A percentile compares a stretch with the other conserved stretches of the same genome.
Evolutionary conservation across 208 protist genomes (phyloP).

Genomic region (Trypanosoma lewisi): DNA sequence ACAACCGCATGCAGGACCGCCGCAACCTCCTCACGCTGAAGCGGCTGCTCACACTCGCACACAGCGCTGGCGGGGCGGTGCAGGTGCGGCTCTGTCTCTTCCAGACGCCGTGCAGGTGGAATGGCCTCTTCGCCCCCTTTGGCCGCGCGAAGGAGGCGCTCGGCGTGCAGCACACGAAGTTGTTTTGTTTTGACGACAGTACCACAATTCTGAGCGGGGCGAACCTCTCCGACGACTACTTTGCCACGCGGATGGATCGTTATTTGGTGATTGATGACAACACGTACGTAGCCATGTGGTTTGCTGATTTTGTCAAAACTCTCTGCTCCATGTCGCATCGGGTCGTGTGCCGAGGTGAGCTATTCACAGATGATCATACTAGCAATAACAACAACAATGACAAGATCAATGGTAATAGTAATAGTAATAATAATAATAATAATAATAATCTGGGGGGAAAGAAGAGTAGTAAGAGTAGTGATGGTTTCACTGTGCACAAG

Average conservation of each 20-base stretch:
- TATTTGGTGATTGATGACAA: slow-evolving; percentile 81
- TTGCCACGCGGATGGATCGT: slow-evolving; percentile 92
- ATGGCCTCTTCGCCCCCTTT: slow-evolving; percentile 49
- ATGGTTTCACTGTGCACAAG: slow-evolving; percentile 33
- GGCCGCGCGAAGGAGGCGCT: slow-evolving; percentile 72
- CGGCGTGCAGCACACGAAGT: slow-evolving; percentile 95
- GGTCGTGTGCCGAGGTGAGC: slow-evolving; percentile 38
- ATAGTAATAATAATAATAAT: slow-evolving; percentile 14
- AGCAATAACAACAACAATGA: not conserved
- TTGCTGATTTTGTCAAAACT: slow-evolving; percentile 39
- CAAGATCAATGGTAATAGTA: slow-evolving; percentile 1
- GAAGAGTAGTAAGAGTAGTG: not conserved
- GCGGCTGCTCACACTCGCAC: slow-evolving; percentile 31
- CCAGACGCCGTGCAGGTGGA: slow-evolving; percentile 64
- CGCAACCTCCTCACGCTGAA: slow-evolving; percentile 54
- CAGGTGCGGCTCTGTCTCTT: slow-evolving; percentile 60
- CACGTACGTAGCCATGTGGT: slow-evolving; percentile 62
- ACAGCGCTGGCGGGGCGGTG: slow-evolving; percentile 20
- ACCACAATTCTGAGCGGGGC: slow-evolving; percentile 91
- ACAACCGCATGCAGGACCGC: slow-evolving; percentile 79
- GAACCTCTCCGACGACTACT: slow-evolving; percentile 95
- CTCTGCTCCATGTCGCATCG: slow-evolving; percentile 46
- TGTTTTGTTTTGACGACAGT: slow-evolving; percentile 87
- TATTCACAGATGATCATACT: not conserved
- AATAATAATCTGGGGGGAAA: slow-evolving; percentile 3